Base-by-base conservation (phyloP, 2,329 filamentous ascomycete species). In the Xylaria sp. region DNA sequence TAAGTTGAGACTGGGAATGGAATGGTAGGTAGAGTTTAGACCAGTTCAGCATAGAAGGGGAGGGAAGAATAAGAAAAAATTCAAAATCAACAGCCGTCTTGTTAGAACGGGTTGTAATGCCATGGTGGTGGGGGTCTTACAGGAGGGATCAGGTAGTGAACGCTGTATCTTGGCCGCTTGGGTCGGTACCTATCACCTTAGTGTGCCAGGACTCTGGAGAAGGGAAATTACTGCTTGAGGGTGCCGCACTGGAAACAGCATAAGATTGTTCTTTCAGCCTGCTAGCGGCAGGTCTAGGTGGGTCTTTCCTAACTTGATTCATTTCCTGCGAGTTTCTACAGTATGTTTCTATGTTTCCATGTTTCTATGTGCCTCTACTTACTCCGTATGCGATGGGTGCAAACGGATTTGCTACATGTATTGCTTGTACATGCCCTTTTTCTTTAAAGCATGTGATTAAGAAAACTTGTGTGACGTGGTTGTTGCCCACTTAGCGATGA, bases 181-280 rank as follows among this genome's bases (percentile, higher is more conserved):
- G n/a, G 48, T 45, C 18, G 41, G 41, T 23, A 41, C 39, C 36
- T 39, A 39, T 39, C 15, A 23, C 50, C 30, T 53, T 53, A 53
- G 45, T 28, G 48, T 10, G 30, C 45, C 28, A n/a, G 59, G 20
- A 60, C 58, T 32, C 41, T 23, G 45, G 36, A 55, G 50, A 23
- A 39, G 20, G 32, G 70, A 74, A 73, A 75, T 74, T 74, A 70
- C 70, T 74, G 71, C 75, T 66, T n/a, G 72, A 70, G 70, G 69
- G 66, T 57, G 56, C 61, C 52, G 39, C 66, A 62, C 65, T 76
- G 74, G 73, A 75, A 75, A 64, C 73, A 75, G 72, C 67, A 74
- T 68, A 75, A 72, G 72, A 74, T 72, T 63, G 67, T 71, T 73
- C 69, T 74, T 76, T 73, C 70, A 74, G 70, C 64, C 66, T 70